These are phyloP conservation scores for Ophiocordyceps camponoti-floridani DNA, from an alignment of 2,329 filamentous ascomycete genomes.

Conservation along the genomic window DNA sequence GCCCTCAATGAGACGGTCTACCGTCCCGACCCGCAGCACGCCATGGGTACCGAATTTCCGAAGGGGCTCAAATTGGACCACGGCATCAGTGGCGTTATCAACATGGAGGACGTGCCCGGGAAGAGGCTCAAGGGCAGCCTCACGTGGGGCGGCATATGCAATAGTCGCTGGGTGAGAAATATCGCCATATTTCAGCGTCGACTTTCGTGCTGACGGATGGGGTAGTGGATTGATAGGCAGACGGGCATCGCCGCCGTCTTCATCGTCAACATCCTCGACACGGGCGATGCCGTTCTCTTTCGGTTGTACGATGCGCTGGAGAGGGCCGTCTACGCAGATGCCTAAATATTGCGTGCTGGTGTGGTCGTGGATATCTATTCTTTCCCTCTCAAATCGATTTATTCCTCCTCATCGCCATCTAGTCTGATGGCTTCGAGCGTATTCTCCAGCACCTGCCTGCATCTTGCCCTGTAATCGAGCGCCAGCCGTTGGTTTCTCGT, in stretches of 20 bases:
- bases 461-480: constrained; percentile 28
- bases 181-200: no score
- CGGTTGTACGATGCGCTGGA: constrained; percentile 21
- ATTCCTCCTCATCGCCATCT: background rate
- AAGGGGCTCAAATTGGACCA: constrained; percentile 14
- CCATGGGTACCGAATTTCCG: constrained; percentile 19
- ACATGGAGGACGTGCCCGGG: constrained; percentile 17
- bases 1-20: constrained; percentile 7
- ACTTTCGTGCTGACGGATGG: no score
- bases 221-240: constrained; percentile 17
- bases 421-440: constrained; percentile 19
- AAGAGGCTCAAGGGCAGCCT: constrained; percentile 23
- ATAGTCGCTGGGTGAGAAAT: constrained; percentile 20
- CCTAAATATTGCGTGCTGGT: no score
- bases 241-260: constrained; percentile 21
- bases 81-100: constrained; percentile 21
- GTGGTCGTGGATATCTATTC: background rate
- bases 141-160: constrained; percentile 24
- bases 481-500: constrained; percentile 30
- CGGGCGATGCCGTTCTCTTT: constrained; percentile 16
- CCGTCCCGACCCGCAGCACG: constrained; percentile 6
- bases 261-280: constrained; percentile 18
- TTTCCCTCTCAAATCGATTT: background rate
- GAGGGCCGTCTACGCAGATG: constrained; percentile 15
- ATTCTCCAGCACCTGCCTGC: constrained; percentile 26